Evolutionary conservation across 495 filamentous ascomycete genomes (phyloP), one percentile per base, ranked within the genome.

Genomic region (Aspergillus funiculosus): DNA sequence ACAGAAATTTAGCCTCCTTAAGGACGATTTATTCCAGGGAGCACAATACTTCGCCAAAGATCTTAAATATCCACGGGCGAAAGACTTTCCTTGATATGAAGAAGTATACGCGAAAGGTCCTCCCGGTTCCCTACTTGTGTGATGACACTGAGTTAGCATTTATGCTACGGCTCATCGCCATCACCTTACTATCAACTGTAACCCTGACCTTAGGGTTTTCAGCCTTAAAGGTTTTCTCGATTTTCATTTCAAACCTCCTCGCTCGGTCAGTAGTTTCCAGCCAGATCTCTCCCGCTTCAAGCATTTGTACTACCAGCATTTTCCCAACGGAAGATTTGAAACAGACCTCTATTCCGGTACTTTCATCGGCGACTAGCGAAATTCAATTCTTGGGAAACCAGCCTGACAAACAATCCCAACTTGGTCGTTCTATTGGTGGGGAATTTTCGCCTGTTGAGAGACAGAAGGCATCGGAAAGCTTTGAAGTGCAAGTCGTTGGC

Each of bases 1-100:
- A 88, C 57, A 69, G 82, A 43, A 86, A 87, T 53, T 59, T 89
- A 37, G 82, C 83, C 39, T 83, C 77, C 29, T 63, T 89, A 38
- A 81, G 80, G 19, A 74, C 71, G 6, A 54, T 78, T 27, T 62
- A 67, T 39, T 60, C 65, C 6, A 60, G 54, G 39, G 63, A 67
- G 30, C 19, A 43, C 15, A 71, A 60, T 17, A 54, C 52, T 19
- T 47, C 49, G 11, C 24, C 54, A 5, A 54, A 61, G 19, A 40
- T 32, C 15, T 32, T 36, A 2, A 53, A 53, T 0, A 24, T 41
- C 9, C 11, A 34, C 15, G 39, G 53, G 28, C 32, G 27, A 3
- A 48, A 62, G 19, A 31, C 53, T 1, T 49, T 51, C 24, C 28
- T 50, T 6, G 51, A 62, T 46, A 28, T 50, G 9, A 61, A 62